Conservation (phyloP, 2,329 filamentous ascomycete genomes). For the Aspergillus uvarum region DNA sequence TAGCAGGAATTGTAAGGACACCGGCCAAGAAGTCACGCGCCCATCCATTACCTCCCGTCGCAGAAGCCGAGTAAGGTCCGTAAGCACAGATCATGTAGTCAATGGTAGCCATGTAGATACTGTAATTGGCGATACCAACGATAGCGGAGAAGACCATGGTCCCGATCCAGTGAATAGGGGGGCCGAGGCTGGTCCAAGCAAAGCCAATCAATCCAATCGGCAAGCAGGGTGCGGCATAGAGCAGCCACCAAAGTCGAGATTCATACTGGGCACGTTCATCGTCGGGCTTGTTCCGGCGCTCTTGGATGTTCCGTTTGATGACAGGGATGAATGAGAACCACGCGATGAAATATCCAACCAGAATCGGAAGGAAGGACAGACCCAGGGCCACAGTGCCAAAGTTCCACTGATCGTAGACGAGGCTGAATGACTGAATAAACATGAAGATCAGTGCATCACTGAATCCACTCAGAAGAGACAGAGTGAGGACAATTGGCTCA, state of each 20-base stretch:
- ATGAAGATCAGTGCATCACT: slow-evolving; percentile 66
- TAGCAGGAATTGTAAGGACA: slow-evolving; percentile 61
- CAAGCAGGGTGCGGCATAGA: slow-evolving; percentile 60
- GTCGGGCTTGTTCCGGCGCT: slow-evolving; percentile 48
- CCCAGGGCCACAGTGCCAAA: slow-evolving; percentile 53
- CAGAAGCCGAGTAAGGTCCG: slow-evolving; percentile 64
- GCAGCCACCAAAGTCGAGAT: slow-evolving; percentile 59
- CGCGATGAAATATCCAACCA: slow-evolving; percentile 60
- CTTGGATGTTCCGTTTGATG: slow-evolving; percentile 51
- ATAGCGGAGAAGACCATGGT: slow-evolving; percentile 60
- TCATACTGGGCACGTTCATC: slow-evolving; percentile 64
- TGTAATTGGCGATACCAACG: slow-evolving; percentile 63
- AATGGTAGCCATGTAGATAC: slow-evolving; percentile 66
- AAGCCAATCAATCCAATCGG: slow-evolving; percentile 64
- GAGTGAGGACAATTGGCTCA: slow-evolving; percentile 63
- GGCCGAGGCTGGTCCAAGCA: slow-evolving; percentile 59
- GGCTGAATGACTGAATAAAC: slow-evolving; percentile 62
- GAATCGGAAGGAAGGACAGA: slow-evolving; percentile 56
- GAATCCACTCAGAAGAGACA: slow-evolving; percentile 64
- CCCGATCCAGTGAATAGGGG: slow-evolving; percentile 60
- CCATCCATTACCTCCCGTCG: slow-evolving; percentile 67
- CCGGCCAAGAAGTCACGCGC: slow-evolving; percentile 65
- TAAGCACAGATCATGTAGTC: slow-evolving; percentile 69
- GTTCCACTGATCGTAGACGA: slow-evolving; percentile 60
- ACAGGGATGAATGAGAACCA: slow-evolving; percentile 58